Evolutionary conservation across 73 alveolate species (phyloP), one percentile per base, ranked within the genome.

Genomic region (Uronychia setigera): DNA sequence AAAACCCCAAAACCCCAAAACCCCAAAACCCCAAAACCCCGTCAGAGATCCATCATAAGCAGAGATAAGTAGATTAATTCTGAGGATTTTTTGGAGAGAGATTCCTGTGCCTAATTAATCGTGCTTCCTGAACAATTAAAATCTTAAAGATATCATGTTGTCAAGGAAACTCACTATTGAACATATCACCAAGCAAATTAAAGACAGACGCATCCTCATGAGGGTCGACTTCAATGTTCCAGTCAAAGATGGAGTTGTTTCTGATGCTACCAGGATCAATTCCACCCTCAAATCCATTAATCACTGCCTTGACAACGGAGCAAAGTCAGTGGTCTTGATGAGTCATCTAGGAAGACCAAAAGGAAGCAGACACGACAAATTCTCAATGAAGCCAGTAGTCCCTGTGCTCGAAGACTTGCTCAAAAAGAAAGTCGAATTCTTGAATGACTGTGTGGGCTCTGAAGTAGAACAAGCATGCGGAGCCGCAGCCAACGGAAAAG

Each of bases 221-320:
- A 90, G 99, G 77, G 99, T 92, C 58, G 99, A 97, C 91, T 96
- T 95, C 98, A 97, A 97, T 83, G 99, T 97, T 58, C 99, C 99
- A 1, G 79, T 96, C 33, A 91, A 93, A 81, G 97, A 93, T 60
- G 98, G 98, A 31, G 92, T 93, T 46, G 59, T 87, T 0, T 84
- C 95, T 76, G 97, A 97, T 90, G 80, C 96, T 13, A 95, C 96
- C 31, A 81, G 99, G 33, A 96, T 97, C 90, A 74, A 80, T 77
- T 92, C 96, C 77, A 89, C 99, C 76, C 83, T 97, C 59, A 97
- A 97, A 35, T 85, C 99, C 78, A 95, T 97, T 82, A 93, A 96
- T 91, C 91, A 90, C 90, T 84, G 90, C 57, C 90, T 95, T 1
- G 98, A 96, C 60, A 80, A 93, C 83, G 98, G 98, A 29, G 99